Base-by-base conservation (phyloP, 805 yeast genomes). In the Suhomyces faveliae region DNA sequence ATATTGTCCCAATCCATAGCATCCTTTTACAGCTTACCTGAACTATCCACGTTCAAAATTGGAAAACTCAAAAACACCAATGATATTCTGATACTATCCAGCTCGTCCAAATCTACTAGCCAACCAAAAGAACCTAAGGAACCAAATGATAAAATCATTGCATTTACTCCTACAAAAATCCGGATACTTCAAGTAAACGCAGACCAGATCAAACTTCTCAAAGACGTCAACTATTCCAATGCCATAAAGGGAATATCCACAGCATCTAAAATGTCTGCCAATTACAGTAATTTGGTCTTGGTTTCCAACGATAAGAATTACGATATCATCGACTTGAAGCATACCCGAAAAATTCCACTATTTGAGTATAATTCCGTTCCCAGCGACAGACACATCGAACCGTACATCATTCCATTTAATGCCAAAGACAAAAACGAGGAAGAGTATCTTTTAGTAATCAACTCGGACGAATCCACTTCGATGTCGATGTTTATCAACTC, bases 401-500 rank as follows among this genome's bases (percentile, higher is more conserved):
- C 73, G 8, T 51, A 48, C 30, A 61, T 67, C 3, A 50, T 62
- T 5, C 57, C 65, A 7, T 67, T 44, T 15, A 30, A 23, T 17
- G 57, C 50, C 12, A 25, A 35, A 15, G 50, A 51, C 33, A 43
- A 45, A 12, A 27, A 40, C 6, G 43, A 50, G 29, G 73, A 70
- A 44, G 70, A 66, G 50, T 64, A 67, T 38, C 45, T 73, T 42
- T 61, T 72, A 27, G 59, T 72, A 1, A 63, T 71, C 15, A 56
- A 61, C 45, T 60, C 75, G 1, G 76, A 67, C 35, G 54, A 57
- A 5, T 33, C 51, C 5, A 63, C 68, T 1, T 63, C 76, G 1
- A 64, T 72, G 52, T 72, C 72, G 7, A 71, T 72, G 77, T 70
- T 73, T 48, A 62, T 70, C 21, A 64, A 71, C 46, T 54, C 66